phyloP scores from a whole-genome alignment of 208 protist species.

The Balamuthia mandrillaris region DNA sequence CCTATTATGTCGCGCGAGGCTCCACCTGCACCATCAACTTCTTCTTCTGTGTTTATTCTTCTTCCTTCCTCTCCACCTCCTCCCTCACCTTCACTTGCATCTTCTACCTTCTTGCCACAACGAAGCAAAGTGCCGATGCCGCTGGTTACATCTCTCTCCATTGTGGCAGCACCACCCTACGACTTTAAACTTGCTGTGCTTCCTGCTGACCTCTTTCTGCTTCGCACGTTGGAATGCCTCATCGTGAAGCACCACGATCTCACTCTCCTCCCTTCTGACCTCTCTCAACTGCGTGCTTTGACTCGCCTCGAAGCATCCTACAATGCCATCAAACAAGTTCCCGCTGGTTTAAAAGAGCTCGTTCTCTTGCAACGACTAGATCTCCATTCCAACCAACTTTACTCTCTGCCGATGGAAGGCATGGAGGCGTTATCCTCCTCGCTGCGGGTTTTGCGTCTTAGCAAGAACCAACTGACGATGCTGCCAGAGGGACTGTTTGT shows the following conservation, averaged over 20 bases:
- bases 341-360: background rate
- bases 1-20: no score
- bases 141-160: no score
- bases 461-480: background rate
- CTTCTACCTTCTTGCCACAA: no score
- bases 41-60: no score
- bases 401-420: background rate
- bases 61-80: no score
- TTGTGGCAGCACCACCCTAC: background rate
- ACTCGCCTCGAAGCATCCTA: background rate
- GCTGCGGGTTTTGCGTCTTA: background rate
- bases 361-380: background rate
- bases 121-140: no score
- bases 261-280: background rate
- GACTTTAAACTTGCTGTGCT: background rate
- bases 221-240: background rate
- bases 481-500: constrained; percentile 3
- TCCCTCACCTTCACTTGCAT: no score
- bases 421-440: background rate
- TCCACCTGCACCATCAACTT: no score
- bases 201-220: background rate
- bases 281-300: background rate
- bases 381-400: background rate
- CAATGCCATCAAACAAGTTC: background rate
- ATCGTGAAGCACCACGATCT: background rate